Evolutionary conservation across 2,329 filamentous ascomycete genomes (phyloP), one percentile per base, ranked within the genome.

Genomic region (Monosporascus sp.): DNA sequence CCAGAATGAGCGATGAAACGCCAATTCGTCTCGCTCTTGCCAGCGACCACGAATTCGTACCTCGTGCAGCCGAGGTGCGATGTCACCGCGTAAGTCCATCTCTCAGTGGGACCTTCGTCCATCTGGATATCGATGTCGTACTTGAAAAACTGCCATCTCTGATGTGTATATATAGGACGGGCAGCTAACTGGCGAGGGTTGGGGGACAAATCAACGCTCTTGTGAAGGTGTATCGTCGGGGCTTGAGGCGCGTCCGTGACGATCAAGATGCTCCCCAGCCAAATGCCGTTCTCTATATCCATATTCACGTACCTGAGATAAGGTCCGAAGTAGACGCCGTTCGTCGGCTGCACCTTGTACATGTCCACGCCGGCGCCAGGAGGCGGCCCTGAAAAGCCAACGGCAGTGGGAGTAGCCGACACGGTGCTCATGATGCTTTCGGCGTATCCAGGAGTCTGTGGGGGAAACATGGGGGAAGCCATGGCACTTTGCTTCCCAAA

Each of bases 1-100:
- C 93, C 93, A 15, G 92, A 97, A 63, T 96, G 94, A 11, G 92
- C 90, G 62, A 97, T 88, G 68, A 97, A 97, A 24, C 93, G 86
- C 94, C 94, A 99, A 65, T 87, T 92, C 0, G 85, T 90, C 73
- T 99, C 94, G 59, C 90, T 78, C 54, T 90, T 86, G 6, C 93
- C 93, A 20, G 94, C 94, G 18, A 99, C 89, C 20, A 97, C 80
- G 69, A 99, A 99, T 65, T 99, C 94, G 70, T 97, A 99, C 25
- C 94, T 83, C n/a, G 94, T 97, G 72, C 94, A 99, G 36, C 94
- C 94, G 20, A 97, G 78, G 65, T 97, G 92, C 1, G 94, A 97
- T 0, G 94, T 99, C 49, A 99, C 92, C 2, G 94, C 94, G 66
- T 99, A 99, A 0, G 94, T 99, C 94, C 94, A 99, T 66, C 94